Percentiles rank a stretch among this genome's conserved stretches.
These are phyloP conservation scores for Brassica balearica DNA, from an alignment of 441 rosid species.

Conservation along the genomic window DNA sequence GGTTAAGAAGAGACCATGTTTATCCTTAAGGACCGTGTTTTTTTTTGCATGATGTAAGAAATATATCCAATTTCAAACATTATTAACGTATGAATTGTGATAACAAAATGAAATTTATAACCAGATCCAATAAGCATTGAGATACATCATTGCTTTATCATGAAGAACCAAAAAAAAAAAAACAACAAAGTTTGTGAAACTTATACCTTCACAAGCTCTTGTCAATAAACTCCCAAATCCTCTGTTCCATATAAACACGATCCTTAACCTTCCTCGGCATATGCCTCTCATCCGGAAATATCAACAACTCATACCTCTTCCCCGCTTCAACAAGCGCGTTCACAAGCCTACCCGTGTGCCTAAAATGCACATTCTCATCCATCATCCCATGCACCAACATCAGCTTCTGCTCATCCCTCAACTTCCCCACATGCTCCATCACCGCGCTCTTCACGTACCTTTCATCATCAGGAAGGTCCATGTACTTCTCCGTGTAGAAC, in stretches of 20 bases:
- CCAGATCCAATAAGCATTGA: neutral
- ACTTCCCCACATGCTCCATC: slow-evolving; percentile 69
- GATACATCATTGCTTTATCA: too few species aligned
- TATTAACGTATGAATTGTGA: too few species aligned
- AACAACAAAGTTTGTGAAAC: neutral
- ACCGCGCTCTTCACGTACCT: slow-evolving; percentile 70
- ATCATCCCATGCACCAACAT: slow-evolving; percentile 93
- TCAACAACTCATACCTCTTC: slow-evolving; percentile 75
- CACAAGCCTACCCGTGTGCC: slow-evolving; percentile 91
- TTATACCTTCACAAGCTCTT: slow-evolving; percentile 62
- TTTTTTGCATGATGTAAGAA: too few species aligned
- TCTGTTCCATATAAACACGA: slow-evolving; percentile 89
- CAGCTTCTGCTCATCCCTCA: slow-evolving; percentile 64
- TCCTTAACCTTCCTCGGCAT: slow-evolving; percentile 76
- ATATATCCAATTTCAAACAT: too few species aligned
- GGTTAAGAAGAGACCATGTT: too few species aligned
- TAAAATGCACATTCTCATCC: slow-evolving; percentile 93
- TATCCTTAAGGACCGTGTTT: too few species aligned
- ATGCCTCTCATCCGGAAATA: slow-evolving; percentile 92
- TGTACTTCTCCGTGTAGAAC: slow-evolving; percentile 90
- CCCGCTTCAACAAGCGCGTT: slow-evolving; percentile 78
- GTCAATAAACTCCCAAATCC: slow-evolving; percentile 91
- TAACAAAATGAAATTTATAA: neutral
- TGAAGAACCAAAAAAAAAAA: too few species aligned
- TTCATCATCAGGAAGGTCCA: slow-evolving; percentile 69